Conservation (phyloP, 2,329 filamentous ascomycete genomes). For the Aspergillus niger region DNA sequence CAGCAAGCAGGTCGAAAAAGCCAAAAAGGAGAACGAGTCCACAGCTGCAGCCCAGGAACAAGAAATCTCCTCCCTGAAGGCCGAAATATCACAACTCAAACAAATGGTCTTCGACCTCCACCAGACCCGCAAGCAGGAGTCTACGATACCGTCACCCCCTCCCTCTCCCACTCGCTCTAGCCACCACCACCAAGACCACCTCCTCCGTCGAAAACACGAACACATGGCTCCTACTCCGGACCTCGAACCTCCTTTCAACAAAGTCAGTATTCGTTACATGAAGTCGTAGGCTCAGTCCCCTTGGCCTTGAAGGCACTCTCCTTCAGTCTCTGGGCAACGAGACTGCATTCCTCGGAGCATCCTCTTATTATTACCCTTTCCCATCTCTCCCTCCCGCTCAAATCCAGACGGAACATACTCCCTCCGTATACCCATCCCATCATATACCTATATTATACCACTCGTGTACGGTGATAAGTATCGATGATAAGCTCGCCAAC, state of each 20-base stretch:
- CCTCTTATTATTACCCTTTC: too few relatives aligned
- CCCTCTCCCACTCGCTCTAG: not conserved
- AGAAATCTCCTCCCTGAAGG: slow-evolving; percentile 30
- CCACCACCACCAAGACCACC: not conserved
- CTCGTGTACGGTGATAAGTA: too few relatives aligned
- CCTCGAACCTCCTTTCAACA: not conserved
- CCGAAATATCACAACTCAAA: slow-evolving; percentile 35
- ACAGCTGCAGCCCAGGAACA: slow-evolving; percentile 18
- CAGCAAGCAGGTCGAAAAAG: not conserved
- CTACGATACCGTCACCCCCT: not conserved
- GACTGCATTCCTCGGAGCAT: too few relatives aligned
- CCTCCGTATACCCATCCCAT: too few relatives aligned
- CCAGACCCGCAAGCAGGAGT: slow-evolving; percentile 15
- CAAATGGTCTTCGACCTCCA: slow-evolving; percentile 32
- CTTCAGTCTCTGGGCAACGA: too few relatives aligned
- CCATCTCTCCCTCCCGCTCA: too few relatives aligned
- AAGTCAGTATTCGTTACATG: slow-evolving; percentile 1
- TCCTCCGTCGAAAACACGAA: slow-evolving; percentile 7
- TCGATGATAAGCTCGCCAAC: too few relatives aligned
- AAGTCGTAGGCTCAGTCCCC: not conserved
- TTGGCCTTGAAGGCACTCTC: too few relatives aligned
- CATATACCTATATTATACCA: too few relatives aligned
- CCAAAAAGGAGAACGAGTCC: not conserved
- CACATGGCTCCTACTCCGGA: not conserved
- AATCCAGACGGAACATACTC: too few relatives aligned